Conservation (phyloP, 2,329 filamentous ascomycete species). For the Diplodia seriata region DNA sequence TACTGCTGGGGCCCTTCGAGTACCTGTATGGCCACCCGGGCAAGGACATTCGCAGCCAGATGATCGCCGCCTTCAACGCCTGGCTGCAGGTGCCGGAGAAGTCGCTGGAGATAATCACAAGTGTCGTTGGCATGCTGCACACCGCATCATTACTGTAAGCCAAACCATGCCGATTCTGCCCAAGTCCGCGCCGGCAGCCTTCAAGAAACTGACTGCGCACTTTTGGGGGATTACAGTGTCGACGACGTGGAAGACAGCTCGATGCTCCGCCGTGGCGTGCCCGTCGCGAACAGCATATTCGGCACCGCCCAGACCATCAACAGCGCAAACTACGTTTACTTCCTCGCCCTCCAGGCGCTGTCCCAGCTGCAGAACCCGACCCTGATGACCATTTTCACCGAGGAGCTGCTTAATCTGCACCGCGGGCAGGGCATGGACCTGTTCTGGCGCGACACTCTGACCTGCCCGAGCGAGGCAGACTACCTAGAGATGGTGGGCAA, state of each 20-base stretch:
- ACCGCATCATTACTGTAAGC: slow-evolving; percentile 75
- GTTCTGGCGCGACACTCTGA: slow-evolving; percentile 86
- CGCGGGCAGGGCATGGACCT: slow-evolving; percentile 90
- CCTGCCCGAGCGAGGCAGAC: slow-evolving; percentile 83
- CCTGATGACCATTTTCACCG: slow-evolving; percentile 74
- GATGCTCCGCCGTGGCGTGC: slow-evolving; percentile 75
- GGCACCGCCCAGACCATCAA: slow-evolving; percentile 90
- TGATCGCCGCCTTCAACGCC: slow-evolving; percentile 81
- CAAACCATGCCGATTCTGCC: background rate
- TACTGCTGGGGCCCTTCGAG: slow-evolving; percentile 79
- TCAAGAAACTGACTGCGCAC: background rate
- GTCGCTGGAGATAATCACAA: slow-evolving; percentile 76
- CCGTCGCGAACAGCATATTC: slow-evolving; percentile 84
- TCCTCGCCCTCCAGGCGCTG: slow-evolving; percentile 77
- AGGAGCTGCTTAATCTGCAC: slow-evolving; percentile 85
- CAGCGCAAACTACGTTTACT: slow-evolving; percentile 88
- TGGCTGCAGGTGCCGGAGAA: slow-evolving; percentile 77
- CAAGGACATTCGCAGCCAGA: slow-evolving; percentile 81
- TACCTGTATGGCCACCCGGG: slow-evolving; percentile 81
- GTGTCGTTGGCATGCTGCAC: slow-evolving; percentile 83
- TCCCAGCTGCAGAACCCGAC: slow-evolving; percentile 70
- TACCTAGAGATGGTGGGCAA: slow-evolving; percentile 95
- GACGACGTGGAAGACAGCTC: slow-evolving; percentile 90
- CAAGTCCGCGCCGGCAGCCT: background rate
- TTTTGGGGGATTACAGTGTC: slow-evolving; percentile 51